Base-by-base conservation (phyloP, 116 monocot species). In the Papilionanthe hybrid region DNA sequence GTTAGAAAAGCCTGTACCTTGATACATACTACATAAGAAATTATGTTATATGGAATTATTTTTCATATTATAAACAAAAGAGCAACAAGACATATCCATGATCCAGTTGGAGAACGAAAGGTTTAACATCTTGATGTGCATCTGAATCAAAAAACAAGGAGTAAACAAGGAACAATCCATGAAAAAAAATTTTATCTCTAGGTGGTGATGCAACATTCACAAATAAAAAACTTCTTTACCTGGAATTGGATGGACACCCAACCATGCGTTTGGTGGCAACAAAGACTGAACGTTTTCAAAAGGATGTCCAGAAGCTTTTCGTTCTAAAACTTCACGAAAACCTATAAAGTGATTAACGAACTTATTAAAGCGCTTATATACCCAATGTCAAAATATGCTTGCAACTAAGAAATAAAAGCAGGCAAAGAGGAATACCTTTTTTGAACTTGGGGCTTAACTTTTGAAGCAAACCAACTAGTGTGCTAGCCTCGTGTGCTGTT, bases 211-310 rank as follows among this genome's bases (percentile, higher is more conserved):
- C 17, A 5, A 37, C 69, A 73, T 44, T 37, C 44, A 44, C 20
- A 69, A 53, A 41, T 42, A 73, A 7, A 11, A 75, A 15, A 5
- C 50, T 63, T 22, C 58, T 56, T 74, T 88, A 99, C 99, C 95
- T 86, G 93, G 93, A 78, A 93, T 67, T 56, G 99, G 99, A 84
- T 90, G 83, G 15, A 49, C 49, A 67, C 89, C 93, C 37, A 95
- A 79, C 99, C 99, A 99, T 79, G 88, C 81, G 78, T 91, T 93
- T 71, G 93, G 88, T 69, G 95, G 90, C 77, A 99, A 78, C 79
- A 99, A 80, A 58, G 91, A 83, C 77, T 95, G 93, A 72, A 99
- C 99, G 84, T 90, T 95, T 86, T 99, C 99, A 85, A 95, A 99
- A 75, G 95, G 99, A 58, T 99, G 99, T 15, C 89, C 82, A 66